phyloP scores from a whole-genome alignment of 352 stramenopile species.

The Phytophthora multivora region DNA sequence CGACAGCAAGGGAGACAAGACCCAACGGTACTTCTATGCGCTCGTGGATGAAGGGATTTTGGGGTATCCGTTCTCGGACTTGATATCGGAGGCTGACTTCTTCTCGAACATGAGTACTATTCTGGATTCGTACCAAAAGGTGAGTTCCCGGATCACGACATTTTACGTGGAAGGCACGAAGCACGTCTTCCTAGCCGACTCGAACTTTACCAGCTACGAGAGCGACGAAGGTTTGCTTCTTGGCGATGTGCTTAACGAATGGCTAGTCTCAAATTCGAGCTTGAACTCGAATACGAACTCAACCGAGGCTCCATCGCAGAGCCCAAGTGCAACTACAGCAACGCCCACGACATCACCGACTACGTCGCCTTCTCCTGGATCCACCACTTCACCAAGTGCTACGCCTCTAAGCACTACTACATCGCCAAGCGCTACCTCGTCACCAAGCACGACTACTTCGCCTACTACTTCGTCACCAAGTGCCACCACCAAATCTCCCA shows the following conservation, averaged over 20 bases:
- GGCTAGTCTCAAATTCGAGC: conserved; percentile 34
- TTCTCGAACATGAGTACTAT: conserved; percentile 45
- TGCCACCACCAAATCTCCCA: background rate
- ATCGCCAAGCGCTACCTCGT: background rate
- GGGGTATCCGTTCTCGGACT: conserved; percentile 61
- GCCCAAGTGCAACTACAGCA: background rate
- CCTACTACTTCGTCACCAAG: conserved; percentile 4
- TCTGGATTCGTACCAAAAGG: conserved; percentile 31
- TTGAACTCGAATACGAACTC: conserved; percentile 21
- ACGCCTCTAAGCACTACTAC: background rate
- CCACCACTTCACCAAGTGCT: conserved; percentile 1
- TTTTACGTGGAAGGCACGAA: conserved; percentile 37
- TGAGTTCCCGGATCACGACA: conserved; percentile 35
- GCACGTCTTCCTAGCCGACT: conserved; percentile 34
- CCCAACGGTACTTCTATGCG: conserved; percentile 66
- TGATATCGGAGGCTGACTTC: conserved; percentile 53
- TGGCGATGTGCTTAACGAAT: conserved; percentile 36
- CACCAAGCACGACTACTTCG: background rate
- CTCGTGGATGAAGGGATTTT: conserved; percentile 56
- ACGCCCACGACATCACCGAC: conserved; percentile 4
- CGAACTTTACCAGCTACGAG: conserved; percentile 32
- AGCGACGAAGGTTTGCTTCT: conserved; percentile 33
- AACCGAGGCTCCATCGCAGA: conserved; percentile 6
- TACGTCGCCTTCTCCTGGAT: background rate
- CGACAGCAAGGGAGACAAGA: conserved; percentile 61